Base-by-base conservation (phyloP, 1,139 yeast genomes). In the Blastobotrys illinoisensis region DNA sequence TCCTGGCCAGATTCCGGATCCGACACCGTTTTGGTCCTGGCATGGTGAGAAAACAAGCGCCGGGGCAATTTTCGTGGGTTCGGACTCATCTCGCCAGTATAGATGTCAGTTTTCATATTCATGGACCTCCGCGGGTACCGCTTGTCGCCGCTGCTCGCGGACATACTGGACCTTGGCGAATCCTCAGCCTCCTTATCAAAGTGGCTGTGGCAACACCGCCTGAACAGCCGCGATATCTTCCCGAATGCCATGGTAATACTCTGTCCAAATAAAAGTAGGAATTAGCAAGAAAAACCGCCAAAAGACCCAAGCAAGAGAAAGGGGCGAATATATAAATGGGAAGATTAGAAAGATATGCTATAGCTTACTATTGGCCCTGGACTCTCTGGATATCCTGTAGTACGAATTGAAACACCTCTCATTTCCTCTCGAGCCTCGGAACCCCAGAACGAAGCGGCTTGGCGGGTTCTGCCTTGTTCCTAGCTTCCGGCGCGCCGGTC, bases 181-280 rank as follows among this genome's bases (percentile, higher is more conserved):
- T 3, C 40, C 14, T 13, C 5, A 16, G 7, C 16, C 40, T 32
- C 40, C 40, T 32, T 32, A 3, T n/a, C 40, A 32, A 5, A 13
- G 40, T 32, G 40, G 16, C 40, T n/a, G 40, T 32, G 40, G n/a
- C n/a, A n/a, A n/a, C 16, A 5, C 40, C 40, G 40, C 11, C 13
- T 32, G 40, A 32, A 32, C 16, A 32, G 16, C 11, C 40, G 40
- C 16, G 40, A 11, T 3, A 32, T 32, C 40, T 32, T 32, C 7
- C 40, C 40, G 16, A 32, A 32, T 4, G 13, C 40, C 40, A 32
- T 32, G 3, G 40, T n/a, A 7, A 5, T 26, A 26, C 13, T 2
- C 32, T 9, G 9, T 5, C 9, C 6, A 11, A 5, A 9, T 26
- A 3, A 26, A 26, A 26, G 9, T 5, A 26, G 21, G 65, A 63